Conservation (phyloP, 148 eudicot species). For the Pouteria glomerata region DNA sequence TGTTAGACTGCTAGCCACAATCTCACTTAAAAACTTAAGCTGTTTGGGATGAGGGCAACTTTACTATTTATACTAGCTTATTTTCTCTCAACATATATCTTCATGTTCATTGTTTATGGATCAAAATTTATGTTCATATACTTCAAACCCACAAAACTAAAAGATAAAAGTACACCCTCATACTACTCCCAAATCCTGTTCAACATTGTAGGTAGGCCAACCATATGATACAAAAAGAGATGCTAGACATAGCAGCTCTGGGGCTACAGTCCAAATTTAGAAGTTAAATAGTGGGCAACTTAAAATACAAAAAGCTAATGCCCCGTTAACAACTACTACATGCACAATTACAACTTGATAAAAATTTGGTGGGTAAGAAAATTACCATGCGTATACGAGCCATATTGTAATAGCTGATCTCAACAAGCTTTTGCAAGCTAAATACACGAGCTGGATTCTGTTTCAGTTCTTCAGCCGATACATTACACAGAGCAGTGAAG, state of each 20-base stretch:
- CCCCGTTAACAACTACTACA: background rate
- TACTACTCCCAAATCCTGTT: background rate
- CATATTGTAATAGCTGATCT: conserved; percentile 98
- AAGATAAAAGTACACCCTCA: too few species aligned
- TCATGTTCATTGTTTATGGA: background rate
- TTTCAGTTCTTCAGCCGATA: conserved; percentile 87
- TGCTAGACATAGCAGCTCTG: background rate
- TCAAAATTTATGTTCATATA: background rate
- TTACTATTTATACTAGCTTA: too few species aligned
- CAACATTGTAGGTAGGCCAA: background rate
- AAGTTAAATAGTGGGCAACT: background rate
- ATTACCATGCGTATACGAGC: conserved; percentile 98
- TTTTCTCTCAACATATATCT: background rate
- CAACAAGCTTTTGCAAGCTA: conserved; percentile 97
- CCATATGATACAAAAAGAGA: background rate
- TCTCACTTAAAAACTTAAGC: too few species aligned
- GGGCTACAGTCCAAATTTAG: background rate
- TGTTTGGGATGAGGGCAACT: too few species aligned
- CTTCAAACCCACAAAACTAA: background rate
- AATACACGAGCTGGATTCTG: conserved; percentile 94
- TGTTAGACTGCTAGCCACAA: too few species aligned
- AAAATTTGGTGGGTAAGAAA: conserved; percentile 13
- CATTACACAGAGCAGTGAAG: conserved; percentile 87
- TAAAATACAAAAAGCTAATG: background rate
- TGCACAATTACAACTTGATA: background rate